Evolutionary conservation across 495 filamentous ascomycete species (phyloP).

Genomic region (Daldinia childiae): DNA sequence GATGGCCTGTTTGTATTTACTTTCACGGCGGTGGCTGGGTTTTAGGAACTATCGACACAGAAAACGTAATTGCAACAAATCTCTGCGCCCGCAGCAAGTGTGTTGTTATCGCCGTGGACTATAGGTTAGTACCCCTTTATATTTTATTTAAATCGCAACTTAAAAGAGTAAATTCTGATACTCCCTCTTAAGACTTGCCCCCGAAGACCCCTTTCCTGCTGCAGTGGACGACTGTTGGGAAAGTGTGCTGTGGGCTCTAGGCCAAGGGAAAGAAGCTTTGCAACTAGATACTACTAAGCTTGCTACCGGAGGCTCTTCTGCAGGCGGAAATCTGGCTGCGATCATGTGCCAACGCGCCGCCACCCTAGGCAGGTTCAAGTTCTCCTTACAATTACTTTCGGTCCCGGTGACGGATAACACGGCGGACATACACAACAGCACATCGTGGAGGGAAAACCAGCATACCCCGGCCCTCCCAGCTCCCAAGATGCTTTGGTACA

Average conservation of each 20-base stretch:
- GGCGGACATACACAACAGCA: slow-evolving; percentile 55
- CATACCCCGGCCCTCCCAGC: slow-evolving; percentile 61
- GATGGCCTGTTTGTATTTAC: slow-evolving; percentile 67
- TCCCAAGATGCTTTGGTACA: slow-evolving; percentile 68
- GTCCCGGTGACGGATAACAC: slow-evolving; percentile 69
- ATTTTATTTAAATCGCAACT: no score
- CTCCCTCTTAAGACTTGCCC: slow-evolving; percentile 55
- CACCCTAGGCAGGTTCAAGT: slow-evolving; percentile 49
- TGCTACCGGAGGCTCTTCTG: slow-evolving; percentile 65
- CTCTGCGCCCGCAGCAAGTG: slow-evolving; percentile 60
- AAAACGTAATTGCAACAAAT: slow-evolving; percentile 67
- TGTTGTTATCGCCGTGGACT: slow-evolving; percentile 66
- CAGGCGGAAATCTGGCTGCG: slow-evolving; percentile 64
- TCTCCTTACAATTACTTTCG: slow-evolving; percentile 62
- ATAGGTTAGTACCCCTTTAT: slow-evolving; percentile 57
- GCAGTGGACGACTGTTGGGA: slow-evolving; percentile 68
- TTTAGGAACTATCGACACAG: slow-evolving; percentile 66
- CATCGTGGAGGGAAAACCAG: slow-evolving; percentile 61
- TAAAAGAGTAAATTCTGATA: background rate
- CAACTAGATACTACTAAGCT: slow-evolving; percentile 57
- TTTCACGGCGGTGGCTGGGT: slow-evolving; percentile 71
- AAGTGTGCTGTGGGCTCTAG: slow-evolving; percentile 62
- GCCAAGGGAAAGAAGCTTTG: slow-evolving; percentile 52
- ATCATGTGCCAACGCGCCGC: slow-evolving; percentile 65
- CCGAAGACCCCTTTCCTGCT: slow-evolving; percentile 65